Evolutionary conservation across 148 eudicot species (phyloP).

Genomic region (Polygonum maritimum): DNA sequence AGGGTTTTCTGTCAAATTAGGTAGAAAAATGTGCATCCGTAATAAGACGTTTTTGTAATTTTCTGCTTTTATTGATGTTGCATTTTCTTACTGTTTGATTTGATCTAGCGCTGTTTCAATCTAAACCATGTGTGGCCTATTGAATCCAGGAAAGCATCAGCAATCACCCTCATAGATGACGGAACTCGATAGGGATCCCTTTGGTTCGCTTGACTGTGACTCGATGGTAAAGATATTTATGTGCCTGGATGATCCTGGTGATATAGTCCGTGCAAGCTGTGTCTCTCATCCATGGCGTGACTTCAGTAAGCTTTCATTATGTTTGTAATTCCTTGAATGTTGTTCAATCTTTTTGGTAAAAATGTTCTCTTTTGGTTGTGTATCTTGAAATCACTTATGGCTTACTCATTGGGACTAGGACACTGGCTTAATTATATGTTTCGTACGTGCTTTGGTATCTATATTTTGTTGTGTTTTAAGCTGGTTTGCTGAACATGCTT

Average conservation of each 20-base stretch:
- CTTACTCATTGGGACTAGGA: background rate
- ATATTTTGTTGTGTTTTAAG: background rate
- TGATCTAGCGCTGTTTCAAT: background rate
- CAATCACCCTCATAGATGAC: constrained; percentile 3
- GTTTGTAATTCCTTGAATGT: background rate
- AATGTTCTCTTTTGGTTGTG: constrained; percentile 1
- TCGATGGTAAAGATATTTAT: constrained; percentile 30
- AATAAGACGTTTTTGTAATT: background rate
- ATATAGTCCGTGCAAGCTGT: constrained; percentile 47
- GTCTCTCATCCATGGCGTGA: constrained; percentile 59
- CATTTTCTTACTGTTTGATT: background rate
- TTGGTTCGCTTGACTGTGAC: constrained; percentile 47
- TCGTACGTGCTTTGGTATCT: background rate
- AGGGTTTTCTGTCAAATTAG: background rate
- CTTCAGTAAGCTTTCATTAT: constrained; percentile 41
- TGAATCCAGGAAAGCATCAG: background rate
- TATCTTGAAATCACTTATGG: background rate
- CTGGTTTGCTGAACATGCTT: background rate
- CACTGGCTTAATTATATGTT: background rate
- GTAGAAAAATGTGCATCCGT: background rate
- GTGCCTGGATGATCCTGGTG: constrained; percentile 66
- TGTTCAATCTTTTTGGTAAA: background rate
- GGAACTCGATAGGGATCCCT: constrained; percentile 32
- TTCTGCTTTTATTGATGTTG: background rate
- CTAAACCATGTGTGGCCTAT: background rate